These are phyloP conservation scores for Sporothrix brasiliensis DNA, from an alignment of 2,329 filamentous ascomycete genomes.

Conservation along the genomic window DNA sequence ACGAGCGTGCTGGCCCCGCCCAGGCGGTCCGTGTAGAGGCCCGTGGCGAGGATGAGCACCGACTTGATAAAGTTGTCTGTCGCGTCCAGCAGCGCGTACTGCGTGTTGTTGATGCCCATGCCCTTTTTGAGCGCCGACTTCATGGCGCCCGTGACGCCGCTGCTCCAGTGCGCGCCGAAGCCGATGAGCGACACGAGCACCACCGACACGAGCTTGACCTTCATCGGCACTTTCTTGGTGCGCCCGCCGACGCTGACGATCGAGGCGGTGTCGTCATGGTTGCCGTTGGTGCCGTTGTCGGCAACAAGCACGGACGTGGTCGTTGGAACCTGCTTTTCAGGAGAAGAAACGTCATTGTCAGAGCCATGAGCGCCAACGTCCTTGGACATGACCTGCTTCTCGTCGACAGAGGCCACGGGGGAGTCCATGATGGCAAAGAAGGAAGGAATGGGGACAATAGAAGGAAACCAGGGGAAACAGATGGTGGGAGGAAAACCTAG, in stretches of 20 bases:
- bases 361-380: background rate
- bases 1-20: constrained; percentile 59
- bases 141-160: constrained; percentile 35
- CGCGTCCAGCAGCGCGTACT: constrained; percentile 61
- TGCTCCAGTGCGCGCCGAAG: constrained; percentile 35
- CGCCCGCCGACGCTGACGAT: constrained; percentile 10
- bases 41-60: constrained; percentile 56
- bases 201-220: constrained; percentile 33
- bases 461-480: no score
- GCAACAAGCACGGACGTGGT: no score
- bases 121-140: constrained; percentile 41
- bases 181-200: constrained; percentile 33
- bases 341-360: background rate
- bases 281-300: background rate
- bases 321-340: background rate
- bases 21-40: constrained; percentile 51
- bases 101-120: constrained; percentile 61
- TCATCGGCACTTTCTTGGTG: background rate
- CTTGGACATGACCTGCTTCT: background rate
- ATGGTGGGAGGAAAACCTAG: no score
- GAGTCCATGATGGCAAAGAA: background rate
- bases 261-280: background rate
- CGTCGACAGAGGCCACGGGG: background rate
- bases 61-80: constrained; percentile 66
- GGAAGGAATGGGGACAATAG: no score